A percentile compares a stretch with the other conserved stretches of the same genome.
Conservation (phyloP, 441 rosid genomes). For the Bruguiera hainesii region DNA sequence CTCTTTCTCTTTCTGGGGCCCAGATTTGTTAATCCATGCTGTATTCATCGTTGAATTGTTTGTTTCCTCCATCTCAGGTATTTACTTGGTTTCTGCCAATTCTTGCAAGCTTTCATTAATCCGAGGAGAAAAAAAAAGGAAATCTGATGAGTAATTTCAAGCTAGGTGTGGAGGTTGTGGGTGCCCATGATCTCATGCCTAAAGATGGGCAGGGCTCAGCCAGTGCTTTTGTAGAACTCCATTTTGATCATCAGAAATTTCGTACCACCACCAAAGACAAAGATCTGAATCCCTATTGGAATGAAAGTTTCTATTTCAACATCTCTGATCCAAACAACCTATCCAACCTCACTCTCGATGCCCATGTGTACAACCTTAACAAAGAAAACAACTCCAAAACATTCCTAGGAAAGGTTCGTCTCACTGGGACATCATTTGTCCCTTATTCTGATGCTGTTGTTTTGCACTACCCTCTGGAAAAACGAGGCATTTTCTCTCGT, state of each 20-base stretch:
- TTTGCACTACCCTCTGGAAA: constrained; percentile 83
- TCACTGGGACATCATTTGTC: constrained; percentile 74
- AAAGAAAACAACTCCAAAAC: constrained; percentile 44
- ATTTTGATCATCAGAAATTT: constrained; percentile 70
- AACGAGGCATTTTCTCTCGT: constrained; percentile 47
- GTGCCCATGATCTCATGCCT: constrained; percentile 68
- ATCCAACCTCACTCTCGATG: constrained; percentile 57
- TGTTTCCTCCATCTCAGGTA: constrained; percentile 25
- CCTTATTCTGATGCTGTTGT: constrained; percentile 72
- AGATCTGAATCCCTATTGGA: constrained; percentile 81
- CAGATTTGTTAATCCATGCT: background rate
- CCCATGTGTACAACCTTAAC: constrained; percentile 44
- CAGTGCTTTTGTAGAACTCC: constrained; percentile 72
- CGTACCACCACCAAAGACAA: constrained; percentile 62
- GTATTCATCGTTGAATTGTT: background rate
- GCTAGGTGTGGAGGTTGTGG: constrained; percentile 84
- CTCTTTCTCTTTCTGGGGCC: background rate
- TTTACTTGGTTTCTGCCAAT: constrained; percentile 6
- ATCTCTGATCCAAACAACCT: constrained; percentile 64
- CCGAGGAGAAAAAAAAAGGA: background rate
- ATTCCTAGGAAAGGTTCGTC: constrained; percentile 67
- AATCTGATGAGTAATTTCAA: constrained; percentile 58
- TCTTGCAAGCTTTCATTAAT: constrained; percentile 5
- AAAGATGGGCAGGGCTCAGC: constrained; percentile 63
- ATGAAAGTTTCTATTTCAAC: constrained; percentile 81